Evolutionary conservation across 768 basidiomycete species (phyloP).

Genomic region (Cyathus striatus): DNA sequence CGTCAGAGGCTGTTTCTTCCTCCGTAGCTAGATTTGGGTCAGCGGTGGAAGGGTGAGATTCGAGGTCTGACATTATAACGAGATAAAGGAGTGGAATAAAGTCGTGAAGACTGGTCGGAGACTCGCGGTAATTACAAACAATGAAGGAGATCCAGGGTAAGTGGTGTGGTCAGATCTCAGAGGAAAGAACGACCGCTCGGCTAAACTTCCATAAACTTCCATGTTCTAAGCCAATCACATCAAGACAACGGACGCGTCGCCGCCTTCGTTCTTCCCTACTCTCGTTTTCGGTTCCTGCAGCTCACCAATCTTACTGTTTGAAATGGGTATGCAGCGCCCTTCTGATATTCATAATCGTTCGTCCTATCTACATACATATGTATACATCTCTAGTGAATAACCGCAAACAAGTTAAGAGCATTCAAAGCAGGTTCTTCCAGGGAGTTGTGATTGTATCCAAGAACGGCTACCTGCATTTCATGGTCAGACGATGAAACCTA

Average conservation of each 20-base stretch:
- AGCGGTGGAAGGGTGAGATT: background rate
- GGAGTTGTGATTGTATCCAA: slow-evolving; percentile 81
- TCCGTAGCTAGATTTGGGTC: background rate
- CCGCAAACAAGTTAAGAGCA: slow-evolving; percentile 59
- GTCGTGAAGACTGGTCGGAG: background rate
- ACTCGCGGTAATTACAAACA: background rate
- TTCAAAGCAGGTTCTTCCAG: slow-evolving; percentile 75
- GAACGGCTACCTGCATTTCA: slow-evolving; percentile 68
- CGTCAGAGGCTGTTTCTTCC: background rate
- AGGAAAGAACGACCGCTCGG: too few species aligned
- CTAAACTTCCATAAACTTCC: too few species aligned
- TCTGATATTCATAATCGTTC: too few species aligned
- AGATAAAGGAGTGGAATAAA: slow-evolving; percentile 1
- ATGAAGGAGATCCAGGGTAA: too few species aligned
- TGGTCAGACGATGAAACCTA: too few species aligned
- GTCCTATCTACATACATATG: too few species aligned
- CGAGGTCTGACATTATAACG: background rate
- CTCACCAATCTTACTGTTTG: too few species aligned
- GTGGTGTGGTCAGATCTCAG: too few species aligned
- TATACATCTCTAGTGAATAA: slow-evolving; percentile 7
- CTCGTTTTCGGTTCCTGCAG: too few species aligned
- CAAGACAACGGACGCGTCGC: slow-evolving; percentile 28
- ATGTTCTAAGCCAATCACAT: slow-evolving; percentile 16
- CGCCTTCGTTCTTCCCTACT: background rate
- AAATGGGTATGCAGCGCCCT: too few species aligned